These are phyloP conservation scores for Cytospora schulzeri DNA, from an alignment of 2,329 filamentous ascomycete species.

Conservation along the genomic window DNA sequence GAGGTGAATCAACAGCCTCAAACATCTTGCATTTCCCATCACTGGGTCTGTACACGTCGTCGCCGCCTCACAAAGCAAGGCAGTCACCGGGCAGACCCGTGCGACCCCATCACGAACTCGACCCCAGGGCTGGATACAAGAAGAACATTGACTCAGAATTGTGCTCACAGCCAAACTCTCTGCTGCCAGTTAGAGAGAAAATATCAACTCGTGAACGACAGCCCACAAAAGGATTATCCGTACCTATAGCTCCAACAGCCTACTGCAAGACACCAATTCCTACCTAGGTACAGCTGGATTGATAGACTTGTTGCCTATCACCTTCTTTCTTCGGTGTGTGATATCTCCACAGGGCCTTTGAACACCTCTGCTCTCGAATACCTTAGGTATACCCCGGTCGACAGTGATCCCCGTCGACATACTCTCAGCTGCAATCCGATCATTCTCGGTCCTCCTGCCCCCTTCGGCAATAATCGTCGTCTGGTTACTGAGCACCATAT, in stretches of 20 bases:
- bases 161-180: background rate
- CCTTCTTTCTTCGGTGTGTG: background rate
- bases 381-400: background rate
- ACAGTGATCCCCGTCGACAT: background rate
- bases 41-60: background rate
- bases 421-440: background rate
- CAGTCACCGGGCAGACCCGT: background rate
- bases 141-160: background rate
- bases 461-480: background rate
- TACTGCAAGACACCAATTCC: background rate
- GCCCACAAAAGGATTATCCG: background rate
- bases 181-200: background rate
- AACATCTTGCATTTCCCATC: background rate
- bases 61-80: background rate
- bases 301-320: background rate
- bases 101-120: constrained; percentile 4
- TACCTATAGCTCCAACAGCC: background rate
- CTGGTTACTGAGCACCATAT: background rate
- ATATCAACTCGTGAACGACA: background rate
- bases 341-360: background rate
- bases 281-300: background rate
- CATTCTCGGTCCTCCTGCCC: background rate
- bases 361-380: background rate
- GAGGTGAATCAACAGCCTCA: constrained; percentile 14
- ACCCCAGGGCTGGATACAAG: background rate